Base-by-base conservation (phyloP, 2,329 filamentous ascomycete genomes). In the Didymella pinodella region DNA sequence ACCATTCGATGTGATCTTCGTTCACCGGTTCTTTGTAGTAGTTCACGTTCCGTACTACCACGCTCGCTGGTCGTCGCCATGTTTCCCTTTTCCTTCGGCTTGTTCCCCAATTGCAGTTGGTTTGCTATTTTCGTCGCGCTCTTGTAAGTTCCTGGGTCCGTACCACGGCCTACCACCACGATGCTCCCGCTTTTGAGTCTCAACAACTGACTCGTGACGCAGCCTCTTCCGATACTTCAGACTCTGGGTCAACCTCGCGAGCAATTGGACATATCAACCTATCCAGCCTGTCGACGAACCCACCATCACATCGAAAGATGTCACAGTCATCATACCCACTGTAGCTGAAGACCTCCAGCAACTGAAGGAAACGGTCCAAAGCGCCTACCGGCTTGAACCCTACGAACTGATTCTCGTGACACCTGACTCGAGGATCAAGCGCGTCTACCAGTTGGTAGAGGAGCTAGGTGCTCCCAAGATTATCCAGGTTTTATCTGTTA, bases 271-370 rank as follows among this genome's bases (percentile, higher is more conserved):
- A 11, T 97, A 96, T 81, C 90, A 88, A 77, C 93, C 93, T 26
- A 91, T 93, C 62, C 90, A 90, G 41, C 90, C 94, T 54, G 90
- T 92, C 40, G 86, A 87, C 58, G 90, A 92, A 63, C 92, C 94
- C n/a, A 88, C 84, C 44, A 89, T 93, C 75, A 92, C 88, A 28
- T 85, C 88, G 32, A 81, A 91, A 67, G 92, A 98, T 85, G 93
- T 97, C 70, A 97, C 94, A 6, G 92, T 97, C 64, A 91, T 98
- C 69, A 91, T 97, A 61, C 94, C 94, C 7, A 96, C 93, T 11
- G 93, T 98, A 65, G 92, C 96, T 73, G 92, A 93, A 61, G 88
- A 88, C 62, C 92, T 94, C 60, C 88, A 93, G 69, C 92, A 96
- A 73, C 83, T 98, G 61, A 88, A 89, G 52, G 87, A 90, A 59